phyloP scores from a whole-genome alignment of 495 filamentous ascomycete species.

The Annulohypoxylon bovei region DNA sequence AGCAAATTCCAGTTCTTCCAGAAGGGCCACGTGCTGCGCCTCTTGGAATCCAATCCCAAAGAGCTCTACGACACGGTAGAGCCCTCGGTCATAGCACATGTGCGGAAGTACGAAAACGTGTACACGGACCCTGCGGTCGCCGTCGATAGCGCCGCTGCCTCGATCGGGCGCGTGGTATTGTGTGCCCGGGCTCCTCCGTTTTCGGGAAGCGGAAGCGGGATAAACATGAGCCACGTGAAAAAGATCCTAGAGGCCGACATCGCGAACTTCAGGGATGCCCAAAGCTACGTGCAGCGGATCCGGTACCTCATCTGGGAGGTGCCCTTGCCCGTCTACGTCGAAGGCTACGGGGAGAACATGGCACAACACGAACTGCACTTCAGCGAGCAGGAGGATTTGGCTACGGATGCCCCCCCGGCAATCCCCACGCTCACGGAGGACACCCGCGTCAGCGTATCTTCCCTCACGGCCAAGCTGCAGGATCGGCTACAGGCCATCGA shows the following conservation, averaged over 20 bases:
- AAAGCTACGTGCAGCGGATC: conserved; percentile 67
- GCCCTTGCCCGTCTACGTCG: conserved; percentile 30
- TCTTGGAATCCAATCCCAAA: conserved; percentile 1
- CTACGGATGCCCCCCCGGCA: background rate
- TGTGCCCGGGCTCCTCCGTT: background rate
- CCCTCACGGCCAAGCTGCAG: conserved; percentile 34
- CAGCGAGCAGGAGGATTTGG: conserved; percentile 47
- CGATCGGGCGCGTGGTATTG: conserved; percentile 39
- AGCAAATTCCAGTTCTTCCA: conserved; percentile 86
- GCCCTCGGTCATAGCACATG: conserved; percentile 29
- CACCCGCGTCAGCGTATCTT: conserved; percentile 50
- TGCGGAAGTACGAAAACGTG: conserved; percentile 34
- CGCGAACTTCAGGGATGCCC: conserved; percentile 68
- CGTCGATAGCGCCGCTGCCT: conserved; percentile 32
- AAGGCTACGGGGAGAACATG: background rate
- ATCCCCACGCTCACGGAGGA: conserved; percentile 24
- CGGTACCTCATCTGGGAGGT: conserved; percentile 70
- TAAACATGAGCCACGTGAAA: conserved; percentile 53
- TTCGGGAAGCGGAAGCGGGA: background rate
- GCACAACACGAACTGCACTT: conserved; percentile 1
- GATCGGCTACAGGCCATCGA: conserved; percentile 39
- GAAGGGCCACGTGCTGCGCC: conserved; percentile 65
- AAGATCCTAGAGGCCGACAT: conserved; percentile 67
- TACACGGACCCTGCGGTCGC: conserved; percentile 3
- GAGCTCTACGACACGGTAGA: conserved; percentile 8